phyloP scores from a whole-genome alignment of 2,329 filamentous ascomycete species.

The Thelonectria rubi region DNA sequence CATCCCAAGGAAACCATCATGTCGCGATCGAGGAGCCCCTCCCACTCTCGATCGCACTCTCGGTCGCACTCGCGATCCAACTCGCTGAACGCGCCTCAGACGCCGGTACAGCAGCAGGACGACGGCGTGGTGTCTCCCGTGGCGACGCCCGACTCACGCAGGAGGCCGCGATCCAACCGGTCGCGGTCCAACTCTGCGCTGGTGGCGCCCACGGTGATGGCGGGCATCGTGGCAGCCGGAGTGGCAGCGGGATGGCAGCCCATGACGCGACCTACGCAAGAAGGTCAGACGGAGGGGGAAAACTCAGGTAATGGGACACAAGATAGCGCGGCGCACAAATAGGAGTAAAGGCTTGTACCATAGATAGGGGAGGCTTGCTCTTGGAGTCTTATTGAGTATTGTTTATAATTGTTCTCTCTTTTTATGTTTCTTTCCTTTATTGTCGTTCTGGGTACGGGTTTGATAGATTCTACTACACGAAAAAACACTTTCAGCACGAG shows the following conservation, averaged over 20 bases:
- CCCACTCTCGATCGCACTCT: constrained; percentile 71
- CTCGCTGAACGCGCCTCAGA: constrained; percentile 68
- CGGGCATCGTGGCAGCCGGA: constrained; percentile 81
- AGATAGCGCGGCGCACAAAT: constrained; percentile 39
- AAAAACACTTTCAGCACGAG: background rate
- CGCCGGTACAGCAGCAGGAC: constrained; percentile 68
- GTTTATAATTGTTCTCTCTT: constrained; percentile 23
- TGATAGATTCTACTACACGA: background rate
- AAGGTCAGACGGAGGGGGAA: constrained; percentile 31
- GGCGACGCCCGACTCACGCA: constrained; percentile 68
- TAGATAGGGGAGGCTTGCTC: constrained; percentile 28
- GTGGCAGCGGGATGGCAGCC: constrained; percentile 82
- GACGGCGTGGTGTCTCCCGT: constrained; percentile 56
- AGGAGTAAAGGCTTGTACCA: constrained; percentile 37
- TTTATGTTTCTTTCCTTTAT: constrained; percentile 17
- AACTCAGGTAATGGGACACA: constrained; percentile 26
- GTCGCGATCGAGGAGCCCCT: constrained; percentile 68
- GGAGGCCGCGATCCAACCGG: constrained; percentile 72
- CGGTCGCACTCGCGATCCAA: constrained; percentile 63
- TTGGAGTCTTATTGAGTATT: constrained; percentile 22
- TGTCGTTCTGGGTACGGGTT: constrained; percentile 34
- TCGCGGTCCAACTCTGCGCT: constrained; percentile 76
- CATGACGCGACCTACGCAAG: constrained; percentile 49
- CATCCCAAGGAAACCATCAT: constrained; percentile 78
- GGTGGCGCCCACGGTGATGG: constrained; percentile 80